Evolutionary conservation across 495 filamentous ascomycete genomes (phyloP).

Genomic region (Penicillium canariense): DNA sequence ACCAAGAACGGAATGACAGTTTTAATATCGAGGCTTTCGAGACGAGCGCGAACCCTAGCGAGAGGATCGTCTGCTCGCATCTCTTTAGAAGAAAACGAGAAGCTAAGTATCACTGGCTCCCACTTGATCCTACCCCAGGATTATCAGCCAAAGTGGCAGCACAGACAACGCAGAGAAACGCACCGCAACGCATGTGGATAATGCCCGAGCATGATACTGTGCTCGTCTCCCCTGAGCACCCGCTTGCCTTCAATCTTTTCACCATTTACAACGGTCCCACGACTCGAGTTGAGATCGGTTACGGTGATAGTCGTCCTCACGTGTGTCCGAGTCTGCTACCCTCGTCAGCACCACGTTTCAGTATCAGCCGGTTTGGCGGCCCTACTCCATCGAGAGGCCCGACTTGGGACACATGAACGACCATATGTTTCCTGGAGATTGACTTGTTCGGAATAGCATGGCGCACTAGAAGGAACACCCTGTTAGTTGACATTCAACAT

Average conservation of each 20-base stretch:
- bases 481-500: neutral
- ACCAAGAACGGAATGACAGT: slow-evolving; percentile 67
- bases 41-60: slow-evolving; percentile 53
- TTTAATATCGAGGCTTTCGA: slow-evolving; percentile 87
- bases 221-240: slow-evolving; percentile 50
- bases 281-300: slow-evolving; percentile 70
- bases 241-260: slow-evolving; percentile 58
- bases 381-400: slow-evolving; percentile 68
- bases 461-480: slow-evolving; percentile 41
- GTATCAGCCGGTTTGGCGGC: neutral
- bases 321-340: slow-evolving; percentile 45
- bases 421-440: slow-evolving; percentile 88
- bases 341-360: slow-evolving; percentile 15
- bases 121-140: slow-evolving; percentile 66
- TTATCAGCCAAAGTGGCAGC: neutral
- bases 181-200: slow-evolving; percentile 55
- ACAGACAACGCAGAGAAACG: neutral
- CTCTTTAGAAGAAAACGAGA: slow-evolving; percentile 76
- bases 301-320: slow-evolving; percentile 63
- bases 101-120: slow-evolving; percentile 76
- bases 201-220: slow-evolving; percentile 65
- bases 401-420: slow-evolving; percentile 67
- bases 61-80: slow-evolving; percentile 66
- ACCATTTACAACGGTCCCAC: slow-evolving; percentile 76
- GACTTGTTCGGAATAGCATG: slow-evolving; percentile 63